Percentiles rank a stretch among this genome's conserved stretches.
phyloP scores from a whole-genome alignment of 1,284 basidiomycete species.

The Waitea zeae region DNA sequence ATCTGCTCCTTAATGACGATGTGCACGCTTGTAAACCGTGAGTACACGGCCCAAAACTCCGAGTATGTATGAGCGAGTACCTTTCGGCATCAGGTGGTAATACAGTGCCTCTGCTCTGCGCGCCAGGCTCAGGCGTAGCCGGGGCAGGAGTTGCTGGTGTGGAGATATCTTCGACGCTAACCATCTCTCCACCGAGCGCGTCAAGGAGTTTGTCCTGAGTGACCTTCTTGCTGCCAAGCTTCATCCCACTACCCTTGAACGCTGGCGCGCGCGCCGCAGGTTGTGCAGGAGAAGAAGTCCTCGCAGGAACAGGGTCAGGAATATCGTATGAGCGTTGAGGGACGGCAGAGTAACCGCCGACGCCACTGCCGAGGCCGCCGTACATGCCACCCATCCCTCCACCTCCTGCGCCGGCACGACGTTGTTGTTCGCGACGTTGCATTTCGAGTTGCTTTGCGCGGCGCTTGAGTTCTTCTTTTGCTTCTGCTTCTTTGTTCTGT shows the following conservation, averaged over 20 bases:
- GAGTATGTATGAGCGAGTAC: too few relatives aligned
- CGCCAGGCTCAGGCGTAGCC: constrained; percentile 28
- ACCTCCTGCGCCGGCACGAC: constrained; percentile 37
- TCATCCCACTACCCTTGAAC: constrained; percentile 96
- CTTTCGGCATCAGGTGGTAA: constrained; percentile 68
- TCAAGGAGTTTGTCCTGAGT: constrained; percentile 78
- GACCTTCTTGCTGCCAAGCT: constrained; percentile 88
- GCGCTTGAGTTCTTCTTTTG: constrained; percentile 97
- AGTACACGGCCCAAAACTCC: constrained; percentile 1
- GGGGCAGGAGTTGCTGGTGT: constrained; percentile 36
- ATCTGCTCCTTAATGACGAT: constrained; percentile 75
- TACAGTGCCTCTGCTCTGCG: constrained; percentile 38
- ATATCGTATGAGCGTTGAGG: constrained; percentile 52
- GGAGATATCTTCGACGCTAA: constrained; percentile 38
- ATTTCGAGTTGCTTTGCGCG: constrained; percentile 97
- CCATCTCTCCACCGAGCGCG: constrained; percentile 67
- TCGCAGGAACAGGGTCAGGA: constrained; percentile 26
- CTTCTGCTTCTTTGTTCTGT: constrained; percentile 97
- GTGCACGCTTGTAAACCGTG: constrained; percentile 48
- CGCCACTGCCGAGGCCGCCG: constrained; percentile 47
- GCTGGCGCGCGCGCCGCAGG: constrained; percentile 43
- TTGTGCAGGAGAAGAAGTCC: constrained; percentile 32
- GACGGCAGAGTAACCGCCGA: constrained; percentile 51
- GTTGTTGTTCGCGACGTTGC: constrained; percentile 88
- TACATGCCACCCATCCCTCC: constrained; percentile 27